Evolutionary conservation across 2,329 filamentous ascomycete species (phyloP).

Genomic region (Colletotrichum noveboracense): DNA sequence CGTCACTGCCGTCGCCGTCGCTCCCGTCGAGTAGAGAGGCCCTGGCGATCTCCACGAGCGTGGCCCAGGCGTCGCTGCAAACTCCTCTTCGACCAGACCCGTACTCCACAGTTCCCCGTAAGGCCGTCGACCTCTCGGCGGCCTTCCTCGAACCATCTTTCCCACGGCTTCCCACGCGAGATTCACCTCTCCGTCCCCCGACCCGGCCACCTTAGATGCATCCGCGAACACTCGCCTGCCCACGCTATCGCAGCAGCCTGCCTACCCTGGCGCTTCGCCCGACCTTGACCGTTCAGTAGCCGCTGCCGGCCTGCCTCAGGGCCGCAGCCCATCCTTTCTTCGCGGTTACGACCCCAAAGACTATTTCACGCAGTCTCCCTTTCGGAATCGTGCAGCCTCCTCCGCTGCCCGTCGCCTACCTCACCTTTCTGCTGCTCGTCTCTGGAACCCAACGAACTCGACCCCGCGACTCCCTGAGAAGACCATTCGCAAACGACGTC

Average conservation of each 20-base stretch:
- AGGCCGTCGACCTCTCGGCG: constrained; percentile 54
- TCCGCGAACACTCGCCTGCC: constrained; percentile 32
- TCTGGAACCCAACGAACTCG: constrained; percentile 68
- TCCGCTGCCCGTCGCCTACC: constrained; percentile 36
- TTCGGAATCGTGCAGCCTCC: constrained; percentile 45
- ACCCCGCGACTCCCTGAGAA: constrained; percentile 49
- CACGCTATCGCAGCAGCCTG: constrained; percentile 35
- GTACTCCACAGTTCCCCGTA: constrained; percentile 28
- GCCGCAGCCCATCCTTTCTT: constrained; percentile 19
- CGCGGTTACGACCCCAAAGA: constrained; percentile 21
- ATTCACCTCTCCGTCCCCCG: constrained; percentile 20
- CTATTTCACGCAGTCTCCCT: constrained; percentile 41
- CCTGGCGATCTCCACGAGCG: constrained; percentile 14
- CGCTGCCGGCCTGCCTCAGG: constrained; percentile 17
- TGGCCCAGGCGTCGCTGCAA: constrained; percentile 14
- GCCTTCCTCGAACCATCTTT: constrained; percentile 41
- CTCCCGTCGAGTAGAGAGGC: constrained; percentile 8
- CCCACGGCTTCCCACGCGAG: constrained; percentile 54
- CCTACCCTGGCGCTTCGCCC: constrained; percentile 30
- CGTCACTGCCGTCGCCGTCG: background rate
- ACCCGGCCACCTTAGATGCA: constrained; percentile 34
- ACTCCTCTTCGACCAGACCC: constrained; percentile 8
- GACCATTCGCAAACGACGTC: constrained; percentile 46
- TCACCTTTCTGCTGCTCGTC: constrained; percentile 52
- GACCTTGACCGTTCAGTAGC: constrained; percentile 13